Conservation (phyloP, 2,329 filamentous ascomycete species). For the Aspergillus transmontanensis region DNA sequence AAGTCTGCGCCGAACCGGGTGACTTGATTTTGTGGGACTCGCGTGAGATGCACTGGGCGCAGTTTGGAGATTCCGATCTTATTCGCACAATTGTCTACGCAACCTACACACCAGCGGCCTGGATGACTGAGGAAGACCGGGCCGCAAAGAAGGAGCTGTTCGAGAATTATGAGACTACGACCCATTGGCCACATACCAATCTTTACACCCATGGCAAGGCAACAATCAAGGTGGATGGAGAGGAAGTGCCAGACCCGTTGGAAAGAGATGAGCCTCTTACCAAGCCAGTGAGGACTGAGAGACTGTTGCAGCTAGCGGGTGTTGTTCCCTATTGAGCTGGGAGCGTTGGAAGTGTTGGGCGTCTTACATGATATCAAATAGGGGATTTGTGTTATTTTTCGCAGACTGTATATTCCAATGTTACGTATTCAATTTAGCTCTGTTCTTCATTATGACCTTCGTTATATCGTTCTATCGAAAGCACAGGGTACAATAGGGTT, state of each 20-base stretch:
- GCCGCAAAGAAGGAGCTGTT: constrained; percentile 18
- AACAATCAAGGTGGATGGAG: constrained; percentile 10
- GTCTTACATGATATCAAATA: background rate
- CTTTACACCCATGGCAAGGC: constrained; percentile 16
- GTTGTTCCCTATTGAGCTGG: constrained; percentile 5
- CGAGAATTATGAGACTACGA: constrained; percentile 15
- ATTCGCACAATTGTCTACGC: constrained; percentile 22
- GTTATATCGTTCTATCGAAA: too few relatives aligned
- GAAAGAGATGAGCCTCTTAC: constrained; percentile 19
- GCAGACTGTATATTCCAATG: too few relatives aligned
- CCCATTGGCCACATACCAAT: constrained; percentile 25
- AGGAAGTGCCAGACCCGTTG: constrained; percentile 12
- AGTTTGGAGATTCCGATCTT: constrained; percentile 14
- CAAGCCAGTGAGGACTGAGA: constrained; percentile 13
- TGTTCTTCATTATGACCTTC: too few relatives aligned
- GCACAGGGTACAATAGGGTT: too few relatives aligned
- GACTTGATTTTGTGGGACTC: constrained; percentile 26
- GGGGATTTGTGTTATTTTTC: too few relatives aligned
- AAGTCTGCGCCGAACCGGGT: constrained; percentile 21
- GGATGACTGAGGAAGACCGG: constrained; percentile 8
- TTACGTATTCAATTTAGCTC: too few relatives aligned
- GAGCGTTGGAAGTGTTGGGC: background rate
- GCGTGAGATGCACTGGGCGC: constrained; percentile 19
- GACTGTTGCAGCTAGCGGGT: constrained; percentile 10
- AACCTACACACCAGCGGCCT: constrained; percentile 15